Evolutionary conservation across 495 filamentous ascomycete genomes (phyloP).

Genomic region (Pyronema domesticum): DNA sequence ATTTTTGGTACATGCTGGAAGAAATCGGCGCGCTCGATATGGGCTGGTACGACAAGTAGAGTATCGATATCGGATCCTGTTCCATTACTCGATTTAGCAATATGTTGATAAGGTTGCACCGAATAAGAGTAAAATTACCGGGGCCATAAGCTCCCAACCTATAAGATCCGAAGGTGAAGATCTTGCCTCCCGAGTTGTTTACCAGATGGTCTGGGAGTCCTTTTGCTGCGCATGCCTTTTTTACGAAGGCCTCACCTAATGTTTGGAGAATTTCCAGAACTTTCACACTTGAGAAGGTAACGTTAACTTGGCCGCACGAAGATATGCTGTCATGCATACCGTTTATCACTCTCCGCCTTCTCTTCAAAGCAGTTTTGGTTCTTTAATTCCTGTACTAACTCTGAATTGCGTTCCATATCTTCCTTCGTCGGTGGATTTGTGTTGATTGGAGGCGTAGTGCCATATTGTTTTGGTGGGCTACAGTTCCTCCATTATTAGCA

Average conservation of each 20-base stretch:
- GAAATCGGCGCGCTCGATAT: constrained; percentile 73
- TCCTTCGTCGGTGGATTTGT: constrained; percentile 49
- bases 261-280: constrained; percentile 56
- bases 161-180: constrained; percentile 92
- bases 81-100: background rate
- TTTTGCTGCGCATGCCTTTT: constrained; percentile 48
- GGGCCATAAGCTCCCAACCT: constrained; percentile 85
- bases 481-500: too few species aligned
- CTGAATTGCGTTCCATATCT: constrained; percentile 57
- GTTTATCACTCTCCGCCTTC: constrained; percentile 57
- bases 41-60: constrained; percentile 72
- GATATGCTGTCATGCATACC: constrained; percentile 32
- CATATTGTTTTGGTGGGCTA: constrained; percentile 37
- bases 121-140: constrained; percentile 29
- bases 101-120: background rate
- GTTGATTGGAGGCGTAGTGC: constrained; percentile 74
- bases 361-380: constrained; percentile 81
- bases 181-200: constrained; percentile 66
- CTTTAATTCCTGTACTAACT: constrained; percentile 64
- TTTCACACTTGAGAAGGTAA: constrained; percentile 6
- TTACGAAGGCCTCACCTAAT: constrained; percentile 70
- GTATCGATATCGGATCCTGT: constrained; percentile 92
- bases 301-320: constrained; percentile 1
- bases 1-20: constrained; percentile 69
- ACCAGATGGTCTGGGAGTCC: constrained; percentile 55